Conservation (phyloP, 192 early-diverging fungal species). For the Geosiphon pyriformis region DNA sequence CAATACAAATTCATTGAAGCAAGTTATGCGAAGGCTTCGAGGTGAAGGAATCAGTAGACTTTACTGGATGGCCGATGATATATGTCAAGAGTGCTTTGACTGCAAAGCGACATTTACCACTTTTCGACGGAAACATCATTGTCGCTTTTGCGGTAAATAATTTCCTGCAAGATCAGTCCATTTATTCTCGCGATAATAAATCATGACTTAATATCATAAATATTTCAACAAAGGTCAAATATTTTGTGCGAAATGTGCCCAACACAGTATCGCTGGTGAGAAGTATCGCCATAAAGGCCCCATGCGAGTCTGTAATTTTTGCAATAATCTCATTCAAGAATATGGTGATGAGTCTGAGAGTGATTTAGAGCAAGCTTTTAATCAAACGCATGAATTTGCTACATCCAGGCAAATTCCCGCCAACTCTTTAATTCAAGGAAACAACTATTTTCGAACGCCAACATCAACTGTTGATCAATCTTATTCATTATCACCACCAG, state of each 20-base stretch:
- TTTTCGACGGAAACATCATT: conserved; percentile 72
- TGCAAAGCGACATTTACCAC: conserved; percentile 68
- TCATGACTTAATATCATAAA: neutral
- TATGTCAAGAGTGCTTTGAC: conserved; percentile 77
- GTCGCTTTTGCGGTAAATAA: conserved; percentile 69
- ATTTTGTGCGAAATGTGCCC: conserved; percentile 72
- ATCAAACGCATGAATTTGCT: conserved; percentile 24
- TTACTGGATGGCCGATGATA: conserved; percentile 84
- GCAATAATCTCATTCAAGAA: conserved; percentile 49
- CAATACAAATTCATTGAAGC: conserved; percentile 43
- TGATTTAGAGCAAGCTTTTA: conserved; percentile 25
- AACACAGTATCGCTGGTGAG: conserved; percentile 58
- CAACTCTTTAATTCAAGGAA: conserved; percentile 35
- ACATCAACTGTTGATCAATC: conserved; percentile 21
- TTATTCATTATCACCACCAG: neutral
- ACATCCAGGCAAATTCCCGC: conserved; percentile 30
- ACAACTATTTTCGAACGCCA: conserved; percentile 10
- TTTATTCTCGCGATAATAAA: neutral
- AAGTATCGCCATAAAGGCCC: conserved; percentile 64
- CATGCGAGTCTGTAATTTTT: conserved; percentile 64
- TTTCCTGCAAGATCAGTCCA: neutral
- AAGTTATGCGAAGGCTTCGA: conserved; percentile 44
- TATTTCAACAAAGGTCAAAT: conserved; percentile 52
- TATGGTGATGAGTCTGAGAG: conserved; percentile 37
- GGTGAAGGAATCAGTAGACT: conserved; percentile 53